Conservation (phyloP, 2,329 filamentous ascomycete genomes). For the Neofusicoccum laricinum region DNA sequence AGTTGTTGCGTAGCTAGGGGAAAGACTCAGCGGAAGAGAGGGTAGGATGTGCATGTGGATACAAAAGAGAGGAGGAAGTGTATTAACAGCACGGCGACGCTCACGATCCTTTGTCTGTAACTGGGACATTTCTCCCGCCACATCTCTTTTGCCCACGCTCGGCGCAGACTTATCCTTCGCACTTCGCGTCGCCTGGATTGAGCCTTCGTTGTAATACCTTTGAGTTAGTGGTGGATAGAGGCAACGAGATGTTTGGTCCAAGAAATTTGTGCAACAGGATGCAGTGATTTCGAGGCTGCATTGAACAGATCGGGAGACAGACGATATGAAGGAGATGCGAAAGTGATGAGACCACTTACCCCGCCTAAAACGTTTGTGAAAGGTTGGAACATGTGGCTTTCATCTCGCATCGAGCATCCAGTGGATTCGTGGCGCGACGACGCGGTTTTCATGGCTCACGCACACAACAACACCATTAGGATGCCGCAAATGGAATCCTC, state of each 20-base stretch:
- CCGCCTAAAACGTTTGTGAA: neutral
- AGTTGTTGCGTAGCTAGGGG: neutral
- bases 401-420: neutral
- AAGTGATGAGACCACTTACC: neutral
- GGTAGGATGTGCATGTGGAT: slow-evolving; percentile 3
- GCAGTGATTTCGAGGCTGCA: neutral
- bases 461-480: neutral
- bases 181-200: neutral
- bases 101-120: slow-evolving; percentile 4
- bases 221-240: neutral
- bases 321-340: neutral
- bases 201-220: neutral
- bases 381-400: neutral
- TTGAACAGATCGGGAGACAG: too few species aligned
- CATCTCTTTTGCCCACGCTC: neutral
- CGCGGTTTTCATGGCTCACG: neutral
- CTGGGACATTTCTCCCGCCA: neutral
- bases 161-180: neutral
- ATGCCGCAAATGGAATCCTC: neutral
- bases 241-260: neutral
- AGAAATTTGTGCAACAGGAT: neutral
- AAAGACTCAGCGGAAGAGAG: neutral
- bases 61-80: neutral
- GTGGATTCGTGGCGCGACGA: neutral
- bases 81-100: neutral